A percentile compares a stretch with the other conserved stretches of the same genome.
These are phyloP conservation scores for Flaveria trinervia DNA, from an alignment of 129 eudicot genomes.

Conservation along the genomic window DNA sequence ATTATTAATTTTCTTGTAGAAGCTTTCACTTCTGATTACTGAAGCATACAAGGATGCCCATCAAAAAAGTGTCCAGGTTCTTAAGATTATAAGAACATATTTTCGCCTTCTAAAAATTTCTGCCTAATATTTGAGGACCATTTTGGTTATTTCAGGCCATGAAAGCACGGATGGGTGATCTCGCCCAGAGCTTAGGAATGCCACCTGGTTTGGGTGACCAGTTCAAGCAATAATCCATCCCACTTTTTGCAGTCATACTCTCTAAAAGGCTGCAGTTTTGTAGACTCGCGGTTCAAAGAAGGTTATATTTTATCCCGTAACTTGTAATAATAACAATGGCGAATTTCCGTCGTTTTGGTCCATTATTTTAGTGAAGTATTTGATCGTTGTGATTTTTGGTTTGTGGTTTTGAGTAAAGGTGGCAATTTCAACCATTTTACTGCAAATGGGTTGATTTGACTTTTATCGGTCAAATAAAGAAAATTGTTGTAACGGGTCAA, in stretches of 20 bases:
- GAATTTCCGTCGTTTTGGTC: neutral
- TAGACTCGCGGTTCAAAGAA: constrained; percentile 32
- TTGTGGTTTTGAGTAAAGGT: neutral
- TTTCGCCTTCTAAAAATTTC: neutral
- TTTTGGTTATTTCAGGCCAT: constrained; percentile 54
- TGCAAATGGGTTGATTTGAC: neutral
- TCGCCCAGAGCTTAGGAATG: constrained; percentile 94
- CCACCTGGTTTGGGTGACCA: constrained; percentile 80
- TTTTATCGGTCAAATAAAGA: neutral
- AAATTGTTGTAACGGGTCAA: neutral
- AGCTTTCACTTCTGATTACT: constrained; percentile 69
- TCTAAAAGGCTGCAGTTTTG: constrained; percentile 45
- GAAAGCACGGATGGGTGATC: constrained; percentile 95
- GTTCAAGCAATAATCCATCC: constrained; percentile 49
- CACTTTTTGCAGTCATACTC: constrained; percentile 23
- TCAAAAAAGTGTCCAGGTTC: constrained; percentile 77
- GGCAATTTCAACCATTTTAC: neutral
- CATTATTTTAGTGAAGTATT: neutral
- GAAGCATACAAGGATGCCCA: constrained; percentile 96
- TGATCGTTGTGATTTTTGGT: neutral
- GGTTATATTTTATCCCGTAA: constrained; percentile 19
- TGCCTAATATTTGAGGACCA: neutral
- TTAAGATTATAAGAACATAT: neutral
- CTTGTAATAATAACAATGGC: constrained; percentile 7
- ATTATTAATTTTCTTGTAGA: constrained; percentile 43